These are phyloP conservation scores for Eragrostis tef DNA, from an alignment of 202 grass and related monocot genomes.

Conservation along the genomic window DNA sequence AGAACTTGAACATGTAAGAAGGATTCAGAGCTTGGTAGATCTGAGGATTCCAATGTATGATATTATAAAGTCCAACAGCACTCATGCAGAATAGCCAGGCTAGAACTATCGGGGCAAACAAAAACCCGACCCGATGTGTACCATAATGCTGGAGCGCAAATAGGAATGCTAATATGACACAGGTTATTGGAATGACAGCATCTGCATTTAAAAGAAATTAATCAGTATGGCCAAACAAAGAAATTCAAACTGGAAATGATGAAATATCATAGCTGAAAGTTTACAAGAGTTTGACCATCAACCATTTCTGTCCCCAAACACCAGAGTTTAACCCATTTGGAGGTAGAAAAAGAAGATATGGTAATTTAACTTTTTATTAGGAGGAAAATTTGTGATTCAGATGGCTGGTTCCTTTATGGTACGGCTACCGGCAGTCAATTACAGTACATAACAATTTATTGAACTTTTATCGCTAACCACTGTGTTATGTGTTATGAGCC, in stretches of 20 bases:
- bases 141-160: conserved; percentile 97
- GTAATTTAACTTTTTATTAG: not conserved
- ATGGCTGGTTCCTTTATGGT: not conserved
- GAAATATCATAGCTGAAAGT: conserved; percentile 21
- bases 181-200: conserved; percentile 97
- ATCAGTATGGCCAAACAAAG: conserved; percentile 11
- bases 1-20: conserved; percentile 92
- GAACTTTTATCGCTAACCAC: not conserved
- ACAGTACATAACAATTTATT: conserved; percentile 1
- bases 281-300: conserved; percentile 10
- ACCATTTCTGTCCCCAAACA: not conserved
- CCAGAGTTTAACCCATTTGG: not conserved
- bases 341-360: not conserved
- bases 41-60: conserved; percentile 84
- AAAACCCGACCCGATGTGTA: conserved; percentile 80
- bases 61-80: conserved; percentile 91
- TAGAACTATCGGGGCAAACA: conserved; percentile 92
- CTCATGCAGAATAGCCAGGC: conserved; percentile 94
- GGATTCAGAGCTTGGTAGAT: conserved; percentile 92
- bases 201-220: conserved; percentile 58
- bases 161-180: conserved; percentile 82
- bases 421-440: not conserved
- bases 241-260: conserved; percentile 1
- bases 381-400: not conserved
- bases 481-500: not conserved